A percentile compares a stretch with the other conserved stretches of the same genome.
Conservation (phyloP, 441 rosid genomes). For the Pelargonium australe region DNA sequence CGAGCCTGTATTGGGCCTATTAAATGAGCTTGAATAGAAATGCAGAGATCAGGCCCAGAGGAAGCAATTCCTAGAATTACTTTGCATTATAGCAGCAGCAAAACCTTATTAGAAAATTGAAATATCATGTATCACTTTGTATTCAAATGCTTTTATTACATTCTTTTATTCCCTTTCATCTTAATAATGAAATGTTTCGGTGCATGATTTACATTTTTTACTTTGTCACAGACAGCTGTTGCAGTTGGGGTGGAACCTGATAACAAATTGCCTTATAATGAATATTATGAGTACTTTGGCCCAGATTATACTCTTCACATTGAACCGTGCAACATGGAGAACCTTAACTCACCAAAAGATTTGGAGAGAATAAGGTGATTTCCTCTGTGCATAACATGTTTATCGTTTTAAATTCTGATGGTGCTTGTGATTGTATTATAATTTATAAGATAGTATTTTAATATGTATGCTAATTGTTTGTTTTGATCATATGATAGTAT, state of each 20-base stretch:
- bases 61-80: no score
- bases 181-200: conserved; percentile 16
- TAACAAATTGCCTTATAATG: conserved; percentile 78
- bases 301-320: conserved; percentile 91
- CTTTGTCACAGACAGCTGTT: conserved; percentile 71
- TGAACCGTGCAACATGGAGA: conserved; percentile 69
- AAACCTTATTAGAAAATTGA: neutral
- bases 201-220: conserved; percentile 20
- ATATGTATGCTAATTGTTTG: neutral
- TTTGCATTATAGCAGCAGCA: no score
- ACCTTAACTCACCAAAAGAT: conserved; percentile 64
- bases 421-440: neutral
- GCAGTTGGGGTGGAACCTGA: conserved; percentile 96
- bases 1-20: neutral
- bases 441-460: neutral
- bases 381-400: neutral
- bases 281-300: conserved; percentile 88
- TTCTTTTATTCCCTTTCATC: neutral
- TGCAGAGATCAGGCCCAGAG: no score
- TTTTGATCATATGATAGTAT: neutral
- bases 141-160: neutral
- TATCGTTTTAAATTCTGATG: neutral
- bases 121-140: neutral
- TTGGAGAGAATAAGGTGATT: conserved; percentile 76
- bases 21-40: conserved; percentile 1